Conservation (phyloP, 1,284 basidiomycete genomes). For the Trametes versicolor region DNA sequence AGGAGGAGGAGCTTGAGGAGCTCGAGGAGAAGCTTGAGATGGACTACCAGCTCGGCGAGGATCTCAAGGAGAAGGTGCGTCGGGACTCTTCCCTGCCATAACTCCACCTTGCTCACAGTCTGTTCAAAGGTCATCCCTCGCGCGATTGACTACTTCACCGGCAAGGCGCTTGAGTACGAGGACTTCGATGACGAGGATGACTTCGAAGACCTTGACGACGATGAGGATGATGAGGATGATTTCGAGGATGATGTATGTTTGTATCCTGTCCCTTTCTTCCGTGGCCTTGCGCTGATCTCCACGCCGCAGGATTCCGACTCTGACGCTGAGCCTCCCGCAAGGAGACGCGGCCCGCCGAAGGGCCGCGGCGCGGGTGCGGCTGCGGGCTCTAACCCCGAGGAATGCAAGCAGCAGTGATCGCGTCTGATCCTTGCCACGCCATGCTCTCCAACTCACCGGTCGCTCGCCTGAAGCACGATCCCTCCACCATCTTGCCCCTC, state of each 20-base stretch:
- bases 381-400: slow-evolving; percentile 73
- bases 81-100: background rate
- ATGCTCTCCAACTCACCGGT: background rate
- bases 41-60: slow-evolving; percentile 99
- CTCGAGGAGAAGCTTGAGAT: slow-evolving; percentile 94
- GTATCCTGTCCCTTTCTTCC: slow-evolving; percentile 32
- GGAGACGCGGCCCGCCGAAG: slow-evolving; percentile 66
- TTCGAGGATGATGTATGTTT: slow-evolving; percentile 62
- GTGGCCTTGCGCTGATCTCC: slow-evolving; percentile 27
- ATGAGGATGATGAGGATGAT: slow-evolving; percentile 59
- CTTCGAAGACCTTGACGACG: slow-evolving; percentile 69
- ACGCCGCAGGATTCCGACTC: slow-evolving; percentile 63
- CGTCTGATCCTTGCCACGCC: background rate
- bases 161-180: slow-evolving; percentile 94
- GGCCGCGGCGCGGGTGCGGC: slow-evolving; percentile 55
- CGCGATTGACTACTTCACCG: slow-evolving; percentile 96
- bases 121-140: slow-evolving; percentile 86
- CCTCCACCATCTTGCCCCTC: background rate
- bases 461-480: background rate
- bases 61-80: slow-evolving; percentile 93
- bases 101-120: background rate
- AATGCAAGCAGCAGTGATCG: slow-evolving; percentile 87
- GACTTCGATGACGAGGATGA: slow-evolving; percentile 78
- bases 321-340: slow-evolving; percentile 65
- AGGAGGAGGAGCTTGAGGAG: slow-evolving; percentile 89